Evolutionary conservation across 371 early-diverging fungal species (phyloP).

Genomic region (Polyrhizophydium stewartii): DNA sequence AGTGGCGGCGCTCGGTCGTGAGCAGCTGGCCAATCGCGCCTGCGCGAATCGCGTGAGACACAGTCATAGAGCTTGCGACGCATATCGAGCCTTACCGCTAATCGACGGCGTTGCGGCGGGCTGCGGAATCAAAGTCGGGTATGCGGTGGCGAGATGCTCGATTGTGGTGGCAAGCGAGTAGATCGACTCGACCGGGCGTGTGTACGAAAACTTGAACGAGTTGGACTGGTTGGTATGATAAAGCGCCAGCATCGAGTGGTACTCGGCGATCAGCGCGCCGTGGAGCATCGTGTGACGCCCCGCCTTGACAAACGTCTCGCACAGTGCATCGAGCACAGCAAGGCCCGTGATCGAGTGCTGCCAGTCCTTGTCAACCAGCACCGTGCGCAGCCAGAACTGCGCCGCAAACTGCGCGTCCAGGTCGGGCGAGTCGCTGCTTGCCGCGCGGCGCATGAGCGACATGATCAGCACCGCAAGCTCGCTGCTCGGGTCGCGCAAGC

Average conservation of each 20-base stretch:
- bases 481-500: neutral
- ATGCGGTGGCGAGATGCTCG: constrained; percentile 11
- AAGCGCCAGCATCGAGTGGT: constrained; percentile 3
- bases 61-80: too few relatives aligned
- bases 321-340: constrained; percentile 14
- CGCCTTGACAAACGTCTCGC: constrained; percentile 5
- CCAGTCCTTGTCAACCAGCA: constrained; percentile 27
- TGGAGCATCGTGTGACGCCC: constrained; percentile 3
- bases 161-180: constrained; percentile 12
- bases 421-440: neutral
- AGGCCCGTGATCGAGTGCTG: constrained; percentile 6
- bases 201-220: constrained; percentile 8
- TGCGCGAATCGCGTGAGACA: neutral
- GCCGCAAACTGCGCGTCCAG: neutral
- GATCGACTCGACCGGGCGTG: constrained; percentile 17
- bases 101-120: neutral
- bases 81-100: too few relatives aligned
- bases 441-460: neutral
- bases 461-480: neutral
- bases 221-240: neutral
- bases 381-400: constrained; percentile 15
- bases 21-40: neutral
- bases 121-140: constrained; percentile 17
- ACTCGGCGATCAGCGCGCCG: constrained; percentile 9
- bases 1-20: neutral